phyloP scores from a whole-genome alignment of 169 alveolate species.

The Plasmodium vinckei region DNA sequence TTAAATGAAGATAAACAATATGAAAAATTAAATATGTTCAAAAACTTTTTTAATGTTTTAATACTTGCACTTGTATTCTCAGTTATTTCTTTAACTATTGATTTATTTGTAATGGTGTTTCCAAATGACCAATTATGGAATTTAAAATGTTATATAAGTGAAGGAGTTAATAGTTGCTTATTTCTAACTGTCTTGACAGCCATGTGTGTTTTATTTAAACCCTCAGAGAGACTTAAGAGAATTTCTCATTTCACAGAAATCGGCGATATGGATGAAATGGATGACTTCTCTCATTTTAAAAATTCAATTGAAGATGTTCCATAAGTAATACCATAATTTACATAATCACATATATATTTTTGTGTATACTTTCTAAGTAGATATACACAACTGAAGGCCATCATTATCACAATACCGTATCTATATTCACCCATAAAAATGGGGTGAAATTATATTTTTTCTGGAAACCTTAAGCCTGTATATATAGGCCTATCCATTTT shows the following conservation, averaged over 20 bases:
- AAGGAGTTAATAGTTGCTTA: slow-evolving; percentile 60
- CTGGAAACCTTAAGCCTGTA: too few species aligned
- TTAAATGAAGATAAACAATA: slow-evolving; percentile 77
- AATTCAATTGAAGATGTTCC: slow-evolving; percentile 42
- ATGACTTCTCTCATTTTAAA: slow-evolving; percentile 60
- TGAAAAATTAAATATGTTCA: slow-evolving; percentile 75
- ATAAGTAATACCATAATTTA: background rate
- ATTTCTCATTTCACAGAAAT: slow-evolving; percentile 77
- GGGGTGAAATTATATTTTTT: too few species aligned
- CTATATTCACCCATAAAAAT: too few species aligned
- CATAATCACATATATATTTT: too few species aligned
- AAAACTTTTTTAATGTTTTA: slow-evolving; percentile 71
- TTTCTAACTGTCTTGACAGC: slow-evolving; percentile 65
- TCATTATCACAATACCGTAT: too few species aligned
- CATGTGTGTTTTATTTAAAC: slow-evolving; percentile 57
- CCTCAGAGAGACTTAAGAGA: slow-evolving; percentile 73
- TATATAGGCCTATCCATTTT: too few species aligned
- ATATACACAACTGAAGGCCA: too few species aligned
- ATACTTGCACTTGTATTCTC: slow-evolving; percentile 73
- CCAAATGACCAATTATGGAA: slow-evolving; percentile 53
- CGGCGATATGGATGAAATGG: slow-evolving; percentile 77
- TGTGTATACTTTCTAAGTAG: too few species aligned
- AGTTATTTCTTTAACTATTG: slow-evolving; percentile 48
- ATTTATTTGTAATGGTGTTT: slow-evolving; percentile 44
- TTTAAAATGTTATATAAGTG: slow-evolving; percentile 64